Evolutionary conservation across 202 grass and related monocot species (phyloP).

Genomic region (Setaria italica): DNA sequence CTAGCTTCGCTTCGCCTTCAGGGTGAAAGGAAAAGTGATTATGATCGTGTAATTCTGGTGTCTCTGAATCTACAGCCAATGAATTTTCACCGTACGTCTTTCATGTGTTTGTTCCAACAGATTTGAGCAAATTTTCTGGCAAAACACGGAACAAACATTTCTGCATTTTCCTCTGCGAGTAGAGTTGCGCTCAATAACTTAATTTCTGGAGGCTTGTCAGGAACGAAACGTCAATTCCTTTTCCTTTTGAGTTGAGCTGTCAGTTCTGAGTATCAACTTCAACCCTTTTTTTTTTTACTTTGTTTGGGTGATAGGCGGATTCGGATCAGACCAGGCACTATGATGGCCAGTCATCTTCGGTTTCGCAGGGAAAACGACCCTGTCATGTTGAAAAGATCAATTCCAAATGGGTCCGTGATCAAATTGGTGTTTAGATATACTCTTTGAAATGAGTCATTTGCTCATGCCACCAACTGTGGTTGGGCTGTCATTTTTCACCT

Average conservation of each 20-base stretch:
- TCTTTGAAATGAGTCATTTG: neutral
- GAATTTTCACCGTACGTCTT: neutral
- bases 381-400: conserved; percentile 19
- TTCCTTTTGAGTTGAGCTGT: conserved; percentile 44
- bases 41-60: neutral
- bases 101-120: too few species aligned
- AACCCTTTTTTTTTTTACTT: neutral
- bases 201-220: conserved; percentile 15
- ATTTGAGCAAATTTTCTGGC: neutral
- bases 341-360: conserved; percentile 12
- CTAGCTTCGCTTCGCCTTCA: neutral
- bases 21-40: conserved; percentile 14
- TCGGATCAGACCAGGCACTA: conserved; percentile 18
- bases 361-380: conserved; percentile 33
- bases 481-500: conserved; percentile 49
- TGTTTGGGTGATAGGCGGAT: neutral
- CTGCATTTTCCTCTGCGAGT: neutral
- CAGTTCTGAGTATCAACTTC: conserved; percentile 3
- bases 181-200: neutral
- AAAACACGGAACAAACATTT: neutral
- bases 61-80: neutral
- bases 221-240: conserved; percentile 36
- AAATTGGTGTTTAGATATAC: neutral
- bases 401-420: neutral
- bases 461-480: conserved; percentile 37